Base-by-base conservation (phyloP, 306 rosid genomes). In the Prunus salicina region DNA sequence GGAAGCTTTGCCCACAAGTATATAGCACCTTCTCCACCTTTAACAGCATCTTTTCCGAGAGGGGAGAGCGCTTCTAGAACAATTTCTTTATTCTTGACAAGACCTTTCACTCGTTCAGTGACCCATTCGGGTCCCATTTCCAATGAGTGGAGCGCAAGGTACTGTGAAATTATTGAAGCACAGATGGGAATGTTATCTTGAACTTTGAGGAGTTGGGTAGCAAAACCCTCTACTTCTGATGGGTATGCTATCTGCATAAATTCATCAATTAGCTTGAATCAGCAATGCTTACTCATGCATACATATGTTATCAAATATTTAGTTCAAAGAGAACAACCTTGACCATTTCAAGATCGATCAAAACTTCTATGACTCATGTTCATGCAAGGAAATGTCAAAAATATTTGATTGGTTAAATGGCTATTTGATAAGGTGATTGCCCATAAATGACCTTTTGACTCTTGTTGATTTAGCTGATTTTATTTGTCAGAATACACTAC, bases 161-260 rank as follows among this genome's bases (percentile, higher is more conserved):
- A 66, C 62, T 96, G 99, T 1, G 99, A 92, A 71, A 96, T 69
- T 88, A 92, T 92, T 6, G 96, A 74, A 71, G 99, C 99, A 71
- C 99, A 92, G 50, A 96, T 96, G 64, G 99, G 99, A 82, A 96
- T 96, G 89, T 96, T 96, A 89, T 96, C 99, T 73, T 96, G 99
- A 55, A 88, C 97, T 87, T 95, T 95, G 67, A 95, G 96, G 67
- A 95, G 99, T 78, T 95, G 97, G 4, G 80, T 79, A 19, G 82
- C 85, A 63, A 95, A 79, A 2, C 86, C 97, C 85, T 86, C 84
- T 69, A 87, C 97, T 75, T 89, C 99, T 41, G 97, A 74, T 43
- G 99, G 99, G 78, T 95, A 95, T 49, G 99, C 99, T 81, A 95
- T 95, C 99, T 95, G 97, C 79, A 83, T 62, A 57, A 6, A 34